These are phyloP conservation scores for Venturia asperata DNA, from an alignment of 2,329 filamentous ascomycete species.

Conservation along the genomic window DNA sequence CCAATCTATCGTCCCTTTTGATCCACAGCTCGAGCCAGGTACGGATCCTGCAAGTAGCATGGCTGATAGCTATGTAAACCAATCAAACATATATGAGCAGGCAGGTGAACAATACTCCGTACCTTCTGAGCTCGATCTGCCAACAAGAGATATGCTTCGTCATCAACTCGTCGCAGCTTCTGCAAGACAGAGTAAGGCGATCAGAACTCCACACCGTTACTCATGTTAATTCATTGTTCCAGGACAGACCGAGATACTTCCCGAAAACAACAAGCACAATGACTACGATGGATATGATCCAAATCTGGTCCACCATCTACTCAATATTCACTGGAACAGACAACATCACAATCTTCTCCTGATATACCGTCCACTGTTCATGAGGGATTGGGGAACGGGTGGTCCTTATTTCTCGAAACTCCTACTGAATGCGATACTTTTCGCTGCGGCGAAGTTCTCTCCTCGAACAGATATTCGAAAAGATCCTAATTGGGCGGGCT, in stretches of 20 bases:
- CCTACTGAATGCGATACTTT: constrained; percentile 48
- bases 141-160: constrained; percentile 7
- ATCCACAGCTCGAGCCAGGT: not conserved
- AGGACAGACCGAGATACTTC: constrained; percentile 17
- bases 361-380: constrained; percentile 42
- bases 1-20: constrained; percentile 3
- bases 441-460: constrained; percentile 38
- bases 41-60: constrained; percentile 7
- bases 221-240: not conserved
- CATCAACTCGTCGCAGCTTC: constrained; percentile 17
- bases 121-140: constrained; percentile 2
- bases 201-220: not conserved
- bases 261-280: constrained; percentile 11
- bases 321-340: constrained; percentile 37
- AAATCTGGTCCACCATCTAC: constrained; percentile 20
- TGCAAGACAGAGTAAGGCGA: constrained; percentile 12
- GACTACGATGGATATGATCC: constrained; percentile 19
- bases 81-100: not conserved
- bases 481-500: constrained; percentile 38
- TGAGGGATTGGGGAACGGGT: constrained; percentile 36
- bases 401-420: constrained; percentile 50
- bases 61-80: not conserved
- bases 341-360: constrained; percentile 42
- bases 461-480: constrained; percentile 37
- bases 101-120: not conserved